A percentile compares a stretch with the other conserved stretches of the same genome.
These are phyloP conservation scores for Phytophthora megakarya DNA, from an alignment of 352 stramenopile genomes.

Conservation along the genomic window DNA sequence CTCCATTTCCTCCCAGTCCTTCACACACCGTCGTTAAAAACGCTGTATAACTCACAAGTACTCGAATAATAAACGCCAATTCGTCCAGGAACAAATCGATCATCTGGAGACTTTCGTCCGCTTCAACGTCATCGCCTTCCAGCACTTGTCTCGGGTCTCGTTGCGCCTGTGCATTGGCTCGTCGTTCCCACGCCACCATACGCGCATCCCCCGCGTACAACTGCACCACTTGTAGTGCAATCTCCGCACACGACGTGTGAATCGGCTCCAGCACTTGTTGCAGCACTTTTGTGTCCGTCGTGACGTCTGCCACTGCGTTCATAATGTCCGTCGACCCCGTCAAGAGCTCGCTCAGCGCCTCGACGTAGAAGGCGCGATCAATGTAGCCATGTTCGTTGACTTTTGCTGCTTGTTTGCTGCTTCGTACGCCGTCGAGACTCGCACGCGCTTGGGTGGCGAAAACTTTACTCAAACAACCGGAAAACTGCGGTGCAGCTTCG, in stretches of 20 bases:
- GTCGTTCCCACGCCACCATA: slow-evolving; percentile 79
- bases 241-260: slow-evolving; percentile 55
- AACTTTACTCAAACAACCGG: slow-evolving; percentile 48
- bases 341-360: slow-evolving; percentile 72
- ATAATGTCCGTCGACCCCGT: slow-evolving; percentile 76
- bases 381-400: slow-evolving; percentile 87
- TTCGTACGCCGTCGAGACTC: slow-evolving; percentile 55
- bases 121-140: slow-evolving; percentile 43
- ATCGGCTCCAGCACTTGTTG: slow-evolving; percentile 61
- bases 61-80: slow-evolving; percentile 73
- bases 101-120: slow-evolving; percentile 89
- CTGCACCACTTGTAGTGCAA: slow-evolving; percentile 69
- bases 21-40: slow-evolving; percentile 65
- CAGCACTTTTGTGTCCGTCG: slow-evolving; percentile 40
- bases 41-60: slow-evolving; percentile 68
- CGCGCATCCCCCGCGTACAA: slow-evolving; percentile 76
- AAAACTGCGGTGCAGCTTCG: slow-evolving; percentile 41
- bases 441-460: slow-evolving; percentile 61
- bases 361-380: slow-evolving; percentile 81
- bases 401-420: slow-evolving; percentile 55
- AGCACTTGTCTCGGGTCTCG: slow-evolving; percentile 37
- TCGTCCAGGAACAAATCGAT: slow-evolving; percentile 85
- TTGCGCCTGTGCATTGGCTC: slow-evolving; percentile 63
- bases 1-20: slow-evolving; percentile 39
- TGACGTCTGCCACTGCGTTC: slow-evolving; percentile 78